Conservation (phyloP, 352 stramenopile species). For the Pythium diclinum region DNA sequence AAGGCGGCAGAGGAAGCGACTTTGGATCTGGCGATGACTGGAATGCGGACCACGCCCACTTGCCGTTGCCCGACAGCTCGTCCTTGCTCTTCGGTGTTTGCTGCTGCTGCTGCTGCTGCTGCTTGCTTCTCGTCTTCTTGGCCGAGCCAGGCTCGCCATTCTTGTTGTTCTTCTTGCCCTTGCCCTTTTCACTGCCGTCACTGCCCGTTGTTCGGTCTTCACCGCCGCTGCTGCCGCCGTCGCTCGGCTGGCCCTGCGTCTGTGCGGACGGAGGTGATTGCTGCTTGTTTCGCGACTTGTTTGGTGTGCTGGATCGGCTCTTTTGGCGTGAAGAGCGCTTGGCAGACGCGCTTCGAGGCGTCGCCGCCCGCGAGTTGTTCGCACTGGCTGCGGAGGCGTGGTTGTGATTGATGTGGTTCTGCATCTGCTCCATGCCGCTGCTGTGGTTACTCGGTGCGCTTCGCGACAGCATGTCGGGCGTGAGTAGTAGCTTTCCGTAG, state of each 20-base stretch:
- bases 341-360: constrained; percentile 40
- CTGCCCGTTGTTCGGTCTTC: constrained; percentile 12
- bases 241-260: background rate
- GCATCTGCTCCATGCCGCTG: constrained; percentile 13
- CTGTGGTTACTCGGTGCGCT: constrained; percentile 34
- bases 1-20: constrained; percentile 71
- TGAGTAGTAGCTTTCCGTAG: constrained; percentile 48
- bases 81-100: constrained; percentile 44
- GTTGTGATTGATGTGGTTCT: constrained; percentile 1
- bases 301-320: constrained; percentile 41
- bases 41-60: constrained; percentile 84
- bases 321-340: constrained; percentile 49
- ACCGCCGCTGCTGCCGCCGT: constrained; percentile 14
- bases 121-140: constrained; percentile 10
- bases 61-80: constrained; percentile 50
- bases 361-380: background rate
- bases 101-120: constrained; percentile 15
- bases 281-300: constrained; percentile 40
- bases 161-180: constrained; percentile 41
- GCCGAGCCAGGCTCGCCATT: constrained; percentile 3
- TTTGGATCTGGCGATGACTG: constrained; percentile 76
- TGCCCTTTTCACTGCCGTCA: constrained; percentile 23
- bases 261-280: constrained; percentile 17
- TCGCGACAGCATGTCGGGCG: constrained; percentile 66
- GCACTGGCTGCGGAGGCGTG: background rate